phyloP scores from a whole-genome alignment of 2,329 filamentous ascomycete species.

The Paracoccidioides lutzii region DNA sequence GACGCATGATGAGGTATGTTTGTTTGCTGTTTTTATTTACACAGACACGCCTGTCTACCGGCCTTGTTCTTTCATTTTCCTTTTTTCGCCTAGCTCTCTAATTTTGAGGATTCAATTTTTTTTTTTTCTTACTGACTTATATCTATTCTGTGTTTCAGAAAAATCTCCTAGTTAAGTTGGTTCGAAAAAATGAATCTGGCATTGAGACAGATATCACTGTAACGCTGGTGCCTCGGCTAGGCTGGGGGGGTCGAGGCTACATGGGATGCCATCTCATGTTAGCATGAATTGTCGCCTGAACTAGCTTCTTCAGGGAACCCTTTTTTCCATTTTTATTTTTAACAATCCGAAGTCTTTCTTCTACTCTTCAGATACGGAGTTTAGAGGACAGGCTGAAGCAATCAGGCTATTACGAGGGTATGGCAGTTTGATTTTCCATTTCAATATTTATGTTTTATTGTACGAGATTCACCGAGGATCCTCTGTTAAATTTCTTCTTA shows the following conservation, averaged over 20 bases:
- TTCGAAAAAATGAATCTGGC: slow-evolving; percentile 34
- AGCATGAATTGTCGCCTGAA: slow-evolving; percentile 38
- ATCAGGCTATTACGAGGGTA: too few species aligned
- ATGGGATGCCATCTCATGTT: slow-evolving; percentile 85
- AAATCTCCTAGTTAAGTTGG: slow-evolving; percentile 56
- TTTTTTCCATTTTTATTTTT: neutral
- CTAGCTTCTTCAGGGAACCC: neutral
- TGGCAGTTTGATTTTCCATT: too few species aligned
- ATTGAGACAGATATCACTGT: slow-evolving; percentile 49
- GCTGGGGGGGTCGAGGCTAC: slow-evolving; percentile 85
- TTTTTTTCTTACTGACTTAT: slow-evolving; percentile 2
- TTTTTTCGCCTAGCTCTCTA: neutral
- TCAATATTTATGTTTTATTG: too few species aligned
- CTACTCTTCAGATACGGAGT: too few species aligned
- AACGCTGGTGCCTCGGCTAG: slow-evolving; percentile 58
- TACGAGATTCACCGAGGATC: too few species aligned
- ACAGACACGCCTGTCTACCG: neutral
- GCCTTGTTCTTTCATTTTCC: too few species aligned
- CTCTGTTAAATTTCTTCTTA: too few species aligned
- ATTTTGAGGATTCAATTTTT: neutral
- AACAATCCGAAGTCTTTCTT: too few species aligned
- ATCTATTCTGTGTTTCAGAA: slow-evolving; percentile 37
- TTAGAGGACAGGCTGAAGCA: too few species aligned
- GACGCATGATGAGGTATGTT: slow-evolving; percentile 73
- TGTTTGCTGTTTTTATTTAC: neutral